Base-by-base conservation (phyloP, 1,139 yeast species). In the Debaryomyces udenii region DNA sequence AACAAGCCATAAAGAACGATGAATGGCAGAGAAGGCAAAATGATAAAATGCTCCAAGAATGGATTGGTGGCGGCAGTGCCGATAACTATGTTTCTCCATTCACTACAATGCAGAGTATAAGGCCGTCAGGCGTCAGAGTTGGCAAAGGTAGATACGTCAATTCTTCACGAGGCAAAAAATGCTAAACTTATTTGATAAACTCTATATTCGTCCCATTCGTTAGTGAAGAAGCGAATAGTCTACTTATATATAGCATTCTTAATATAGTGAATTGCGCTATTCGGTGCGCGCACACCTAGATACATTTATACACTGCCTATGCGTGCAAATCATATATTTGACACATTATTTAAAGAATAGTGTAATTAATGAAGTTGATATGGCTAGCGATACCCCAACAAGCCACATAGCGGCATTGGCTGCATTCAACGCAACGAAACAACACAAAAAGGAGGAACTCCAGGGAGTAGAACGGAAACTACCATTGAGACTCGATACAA, bases 61-160 rank as follows among this genome's bases (percentile, higher is more conserved):
- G 95, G 86, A 81, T 90, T 41, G 96, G 96, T 22, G 96, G 96
- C 14, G 96, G 95, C 4, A 85, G 95, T 45, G 97, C 96, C 6
- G 98, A 91, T 55, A 85, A 87, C 54, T 83, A 81, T 54, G 81
- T 85, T 42, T 85, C 96, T n/a, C 98, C 99, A 7, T 93, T 93
- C 64, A 86, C 68, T 43, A 62, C 90, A 5, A 75, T 80, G 32
- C 80, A 83, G 39, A 80, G 80, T 2, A 69, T 78, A 29, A 76
- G 85, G 56, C 77, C 78, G 27, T 77, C 83, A 14, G 84, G 87
- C 20, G 94, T 90, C 20, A 80, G 76, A 44, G 88, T 93, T 15
- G 96, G 96, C 4, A 76, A 80, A 44, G 96, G 97, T 5, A 76
- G 95, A 54, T 78, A 76, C 57, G 94, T 84, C 33, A 93, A 93